phyloP scores from a whole-genome alignment of 208 protist species.

The Crithidia bombi region DNA sequence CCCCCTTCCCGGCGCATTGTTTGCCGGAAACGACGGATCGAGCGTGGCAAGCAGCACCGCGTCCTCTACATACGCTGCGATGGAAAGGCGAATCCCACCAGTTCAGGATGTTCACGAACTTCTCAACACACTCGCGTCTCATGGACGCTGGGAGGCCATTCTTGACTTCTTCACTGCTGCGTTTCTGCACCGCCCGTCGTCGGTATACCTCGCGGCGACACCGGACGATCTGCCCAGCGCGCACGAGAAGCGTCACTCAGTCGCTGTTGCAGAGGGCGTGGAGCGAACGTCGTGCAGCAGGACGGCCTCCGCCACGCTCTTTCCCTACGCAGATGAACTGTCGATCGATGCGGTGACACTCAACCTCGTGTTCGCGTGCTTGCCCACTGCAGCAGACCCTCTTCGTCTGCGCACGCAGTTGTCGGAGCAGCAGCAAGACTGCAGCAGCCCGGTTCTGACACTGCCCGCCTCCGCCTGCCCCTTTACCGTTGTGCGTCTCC shows the following conservation, averaged over 20 bases:
- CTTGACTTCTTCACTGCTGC: constrained; percentile 45
- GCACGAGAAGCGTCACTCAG: not conserved
- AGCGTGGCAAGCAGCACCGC: not conserved
- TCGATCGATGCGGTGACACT: constrained; percentile 47
- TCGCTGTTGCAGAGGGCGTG: not conserved
- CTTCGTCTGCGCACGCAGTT: not conserved
- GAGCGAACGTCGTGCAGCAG: not conserved
- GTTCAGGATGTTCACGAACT: constrained; percentile 57
- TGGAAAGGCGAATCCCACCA: constrained; percentile 11
- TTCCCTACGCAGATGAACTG: constrained; percentile 1
- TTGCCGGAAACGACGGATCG: not conserved
- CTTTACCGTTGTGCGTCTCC: constrained; percentile 45
- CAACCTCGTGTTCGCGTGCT: constrained; percentile 70
- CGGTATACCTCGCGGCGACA: constrained; percentile 19
- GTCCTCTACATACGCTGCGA: not conserved
- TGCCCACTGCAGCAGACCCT: constrained; percentile 23
- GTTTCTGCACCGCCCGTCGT: constrained; percentile 38
- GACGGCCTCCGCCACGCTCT: not conserved
- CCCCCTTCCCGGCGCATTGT: not conserved
- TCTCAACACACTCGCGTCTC: constrained; percentile 55
- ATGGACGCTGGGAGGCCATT: constrained; percentile 38
- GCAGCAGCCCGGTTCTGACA: constrained; percentile 7
- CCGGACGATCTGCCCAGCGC: not conserved
- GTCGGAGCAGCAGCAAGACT: not conserved
- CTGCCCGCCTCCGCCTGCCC: constrained; percentile 34